Evolutionary conservation across 352 stramenopile species (phyloP), one percentile per base, ranked within the genome.

Genomic region (Globisporangium apiculatum): DNA sequence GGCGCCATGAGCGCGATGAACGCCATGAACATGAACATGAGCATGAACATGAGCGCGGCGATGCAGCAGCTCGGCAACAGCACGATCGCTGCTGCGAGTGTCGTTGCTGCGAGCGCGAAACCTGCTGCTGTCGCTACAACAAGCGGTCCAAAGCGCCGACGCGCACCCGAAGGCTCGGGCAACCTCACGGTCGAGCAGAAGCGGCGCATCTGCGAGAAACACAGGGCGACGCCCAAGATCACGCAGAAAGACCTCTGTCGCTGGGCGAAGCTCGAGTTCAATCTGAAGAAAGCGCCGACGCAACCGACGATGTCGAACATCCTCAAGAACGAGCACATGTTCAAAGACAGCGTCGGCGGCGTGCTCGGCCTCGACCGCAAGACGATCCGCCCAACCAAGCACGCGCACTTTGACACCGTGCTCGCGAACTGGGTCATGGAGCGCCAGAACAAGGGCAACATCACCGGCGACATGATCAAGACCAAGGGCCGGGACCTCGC

Each of bases 391-490:
- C 53, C 54, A 6, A 60, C 59, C 14, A 51, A 51, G 12, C 47
- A 60, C 35, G 53, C 52, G 51, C 58, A 64, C 51, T 64, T 64
- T 12, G 47, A 64, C 73, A 79, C 90, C 61, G 84, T 91, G 64
- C 71, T 94, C 51, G 82, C 82, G 53, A 92, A 92, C 65, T 94
- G 84, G 84, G 82, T 94, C 79, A 89, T 92, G 76, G 84, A 94
- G 59, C 79, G 84, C 49, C 84, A 94, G 72, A 89, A 89, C 71
- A 91, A 92, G 62, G 76, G 78, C 63, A 92, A 86, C 66, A 89
- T 94, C 63, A 92, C 84, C n/a, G 84, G 84, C 38, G 84, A 94
- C 61, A 89, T 91, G 75, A 91, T 94, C 72, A 92, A 92, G 69
- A 78, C 72, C 46, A 94, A 92, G 48, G 84, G 82, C 40, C 76